These are phyloP conservation scores for Papiliotrema fonsecae DNA, from an alignment of 1,284 basidiomycete genomes.

Conservation along the genomic window DNA sequence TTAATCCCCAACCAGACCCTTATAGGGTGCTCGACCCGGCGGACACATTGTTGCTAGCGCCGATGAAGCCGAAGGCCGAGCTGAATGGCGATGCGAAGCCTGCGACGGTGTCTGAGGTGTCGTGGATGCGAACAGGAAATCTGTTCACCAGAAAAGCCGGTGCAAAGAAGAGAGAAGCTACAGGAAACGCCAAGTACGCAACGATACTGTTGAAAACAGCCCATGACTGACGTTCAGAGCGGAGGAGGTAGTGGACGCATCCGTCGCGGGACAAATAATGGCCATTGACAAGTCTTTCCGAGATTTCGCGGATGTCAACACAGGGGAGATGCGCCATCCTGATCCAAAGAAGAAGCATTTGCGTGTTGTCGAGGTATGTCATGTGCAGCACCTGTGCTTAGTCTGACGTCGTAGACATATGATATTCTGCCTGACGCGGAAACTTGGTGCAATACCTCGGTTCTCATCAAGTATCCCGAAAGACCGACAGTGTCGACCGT, in stretches of 20 bases:
- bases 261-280: constrained; percentile 68
- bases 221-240: constrained; percentile 4
- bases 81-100: constrained; percentile 16
- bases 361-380: constrained; percentile 63
- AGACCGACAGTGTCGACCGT: constrained; percentile 66
- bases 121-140: constrained; percentile 85
- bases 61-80: constrained; percentile 16
- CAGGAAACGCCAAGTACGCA: background rate
- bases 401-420: constrained; percentile 51
- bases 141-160: constrained; percentile 60
- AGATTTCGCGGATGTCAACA: constrained; percentile 56
- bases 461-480: constrained; percentile 81
- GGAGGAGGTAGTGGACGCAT: constrained; percentile 60
- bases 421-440: constrained; percentile 81
- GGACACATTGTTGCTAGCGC: constrained; percentile 35
- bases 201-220: background rate
- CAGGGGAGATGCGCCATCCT: constrained; percentile 60
- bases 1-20: constrained; percentile 67
- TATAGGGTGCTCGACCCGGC: constrained; percentile 35
- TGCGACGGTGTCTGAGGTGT: constrained; percentile 54
- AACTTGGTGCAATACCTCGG: constrained; percentile 84
- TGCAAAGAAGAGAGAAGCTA: constrained; percentile 16
- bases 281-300: constrained; percentile 78
- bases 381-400: background rate
- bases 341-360: constrained; percentile 66